Conservation (phyloP, 2,329 filamentous ascomycete genomes). For the Hypoxylon sp. region DNA sequence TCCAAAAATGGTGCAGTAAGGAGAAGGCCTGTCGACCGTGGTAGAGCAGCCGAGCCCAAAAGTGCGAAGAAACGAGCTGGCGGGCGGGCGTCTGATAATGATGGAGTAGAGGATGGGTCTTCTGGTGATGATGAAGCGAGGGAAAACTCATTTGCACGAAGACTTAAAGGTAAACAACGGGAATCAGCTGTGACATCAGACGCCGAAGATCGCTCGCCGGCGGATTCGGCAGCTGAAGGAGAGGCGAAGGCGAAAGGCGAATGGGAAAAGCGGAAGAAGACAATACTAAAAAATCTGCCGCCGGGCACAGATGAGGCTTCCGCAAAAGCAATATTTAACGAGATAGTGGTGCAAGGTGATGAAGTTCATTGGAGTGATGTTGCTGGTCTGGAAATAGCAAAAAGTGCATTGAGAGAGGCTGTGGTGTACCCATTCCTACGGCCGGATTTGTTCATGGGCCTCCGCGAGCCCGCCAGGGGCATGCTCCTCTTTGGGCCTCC, state of each 20-base stretch:
- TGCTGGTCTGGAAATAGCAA: conserved; percentile 89
- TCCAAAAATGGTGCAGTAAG: conserved; percentile 35
- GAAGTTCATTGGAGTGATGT: conserved; percentile 96
- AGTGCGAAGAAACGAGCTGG: conserved; percentile 43
- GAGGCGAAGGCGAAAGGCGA: conserved; percentile 57
- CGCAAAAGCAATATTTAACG: conserved; percentile 93
- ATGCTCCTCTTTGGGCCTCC: conserved; percentile 97
- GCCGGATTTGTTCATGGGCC: conserved; percentile 93
- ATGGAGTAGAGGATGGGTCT: conserved; percentile 33
- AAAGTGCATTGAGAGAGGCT: conserved; percentile 91
- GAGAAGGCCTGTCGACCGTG: conserved; percentile 39
- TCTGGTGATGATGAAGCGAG: conserved; percentile 44
- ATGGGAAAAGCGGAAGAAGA: conserved; percentile 72
- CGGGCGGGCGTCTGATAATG: conserved; percentile 29
- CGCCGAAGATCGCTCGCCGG: conserved; percentile 61
- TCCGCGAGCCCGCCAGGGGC: conserved; percentile 91
- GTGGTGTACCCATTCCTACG: conserved; percentile 97
- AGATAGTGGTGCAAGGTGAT: conserved; percentile 94
- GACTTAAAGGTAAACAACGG: conserved; percentile 53
- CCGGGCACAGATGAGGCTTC: conserved; percentile 83
- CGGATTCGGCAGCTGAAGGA: conserved; percentile 57
- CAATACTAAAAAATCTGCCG: conserved; percentile 81
- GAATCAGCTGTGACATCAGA: conserved; percentile 57
- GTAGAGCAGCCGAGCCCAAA: conserved; percentile 39
- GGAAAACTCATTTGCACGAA: conserved; percentile 32